These are phyloP conservation scores for Diaporthe caulivora DNA, from an alignment of 2,329 filamentous ascomycete species.

Conservation along the genomic window DNA sequence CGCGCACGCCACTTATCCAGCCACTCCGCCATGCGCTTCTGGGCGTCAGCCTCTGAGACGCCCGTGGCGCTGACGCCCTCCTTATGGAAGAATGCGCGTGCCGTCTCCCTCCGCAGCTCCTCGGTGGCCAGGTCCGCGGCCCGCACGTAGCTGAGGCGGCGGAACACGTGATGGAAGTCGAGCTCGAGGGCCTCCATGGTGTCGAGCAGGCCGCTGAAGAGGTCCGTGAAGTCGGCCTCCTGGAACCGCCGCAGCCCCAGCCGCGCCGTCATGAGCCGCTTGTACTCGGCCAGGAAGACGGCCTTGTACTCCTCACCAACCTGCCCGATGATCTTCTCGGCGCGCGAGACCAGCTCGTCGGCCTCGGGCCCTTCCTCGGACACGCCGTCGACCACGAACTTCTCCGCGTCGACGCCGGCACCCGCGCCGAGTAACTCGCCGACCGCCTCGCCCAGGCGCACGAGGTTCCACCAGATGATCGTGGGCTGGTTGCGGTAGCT, in stretches of 20 bases:
- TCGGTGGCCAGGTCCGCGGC: conserved; percentile 74
- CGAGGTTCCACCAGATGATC: conserved; percentile 99
- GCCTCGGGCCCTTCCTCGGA: conserved; percentile 72
- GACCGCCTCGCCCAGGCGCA: conserved; percentile 88
- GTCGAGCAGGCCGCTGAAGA: conserved; percentile 88
- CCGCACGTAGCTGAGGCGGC: conserved; percentile 76
- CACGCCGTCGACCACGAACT: conserved; percentile 81
- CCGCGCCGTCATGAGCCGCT: conserved; percentile 82
- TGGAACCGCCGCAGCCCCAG: conserved; percentile 80
- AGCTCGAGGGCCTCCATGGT: conserved; percentile 84
- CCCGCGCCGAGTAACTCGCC: conserved; percentile 90
- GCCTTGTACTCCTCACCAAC: conserved; percentile 89
- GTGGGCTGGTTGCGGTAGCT: conserved; percentile 94
- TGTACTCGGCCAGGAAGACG: conserved; percentile 91
- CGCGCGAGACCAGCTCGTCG: conserved; percentile 79
- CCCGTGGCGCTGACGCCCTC: conserved; percentile 72
- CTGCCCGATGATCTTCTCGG: conserved; percentile 85
- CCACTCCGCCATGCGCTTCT: conserved; percentile 80
- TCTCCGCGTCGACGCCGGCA: conserved; percentile 75
- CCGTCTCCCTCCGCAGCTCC: conserved; percentile 72
- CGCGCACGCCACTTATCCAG: conserved; percentile 81
- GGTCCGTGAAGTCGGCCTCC: conserved; percentile 80
- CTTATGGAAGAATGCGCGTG: conserved; percentile 82
- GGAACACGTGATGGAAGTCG: conserved; percentile 96
- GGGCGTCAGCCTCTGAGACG: conserved; percentile 72